Base-by-base conservation (phyloP, 106 monocot species). In the Dendrobium huoshanense region DNA sequence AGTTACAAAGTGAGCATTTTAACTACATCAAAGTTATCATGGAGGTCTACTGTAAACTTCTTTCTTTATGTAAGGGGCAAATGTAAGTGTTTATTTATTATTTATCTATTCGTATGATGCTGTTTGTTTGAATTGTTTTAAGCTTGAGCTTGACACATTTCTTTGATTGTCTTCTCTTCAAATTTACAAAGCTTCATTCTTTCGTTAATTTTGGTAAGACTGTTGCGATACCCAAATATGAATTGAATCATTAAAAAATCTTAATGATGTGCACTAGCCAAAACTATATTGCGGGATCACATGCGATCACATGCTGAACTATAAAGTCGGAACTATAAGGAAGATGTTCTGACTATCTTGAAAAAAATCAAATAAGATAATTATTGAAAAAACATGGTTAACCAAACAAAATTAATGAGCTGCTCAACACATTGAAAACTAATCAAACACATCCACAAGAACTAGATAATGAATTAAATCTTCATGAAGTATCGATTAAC, bases 21-120 rank as follows among this genome's bases (percentile, higher is more conserved):
- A 49, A 49, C 25, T 47, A 19, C 49, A 76, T 76, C 7, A 49
- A 76, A 76, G 22, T 76, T 76, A 76, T 51, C 25, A 76, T 76
- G 24, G 76, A 76, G 76, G 76, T 76, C 19, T 76, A 76, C n/a
- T 48, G 76, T 42, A 76, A 76, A 51, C 76, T 76, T 76, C 76
- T 76, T 49, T 47, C 2, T 27, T 10, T 49, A 25, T 76, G 76
- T 51, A 76, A 51, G 49, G 76, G 51, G 25, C 76, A 76, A 76
- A 76, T 76, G 76, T 76, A 76, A 76, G 76, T 76, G 74, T 76
- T 51, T 22, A 44, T 0, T 76, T 76, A 7, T 49, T 13, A 9
- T 76, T 51, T 49, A 6, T 37, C 16, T 70, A 67, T 70, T 70
- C 37, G 13, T 3, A 29, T 70, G 29, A 37, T 70, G 70, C 11